Conservation (phyloP, 1,284 basidiomycete species). For the Ustilago nuda region DNA sequence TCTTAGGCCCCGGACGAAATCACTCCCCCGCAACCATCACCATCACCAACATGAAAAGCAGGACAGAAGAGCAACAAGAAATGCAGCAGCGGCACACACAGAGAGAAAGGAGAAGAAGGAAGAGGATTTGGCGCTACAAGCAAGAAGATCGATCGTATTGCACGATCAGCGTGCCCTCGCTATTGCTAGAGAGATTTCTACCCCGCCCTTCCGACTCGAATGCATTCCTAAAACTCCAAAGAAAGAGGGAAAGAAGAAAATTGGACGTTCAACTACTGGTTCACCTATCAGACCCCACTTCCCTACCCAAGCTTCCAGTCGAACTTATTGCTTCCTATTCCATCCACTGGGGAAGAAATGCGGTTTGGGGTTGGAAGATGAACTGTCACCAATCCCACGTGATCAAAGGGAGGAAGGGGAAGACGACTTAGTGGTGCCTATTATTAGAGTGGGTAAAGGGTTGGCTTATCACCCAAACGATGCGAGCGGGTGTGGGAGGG, state of each 20-base stretch:
- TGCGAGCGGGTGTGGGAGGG: neutral
- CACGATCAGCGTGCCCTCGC: constrained; percentile 18
- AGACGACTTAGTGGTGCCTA: neutral
- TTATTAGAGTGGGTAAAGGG: constrained; percentile 28
- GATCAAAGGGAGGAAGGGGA: too few relatives aligned
- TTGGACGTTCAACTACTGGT: neutral
- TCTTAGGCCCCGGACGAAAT: neutral
- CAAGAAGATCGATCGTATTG: constrained; percentile 9
- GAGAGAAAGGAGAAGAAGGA: neutral
- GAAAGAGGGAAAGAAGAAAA: neutral
- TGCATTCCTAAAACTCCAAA: neutral
- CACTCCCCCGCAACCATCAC: neutral
- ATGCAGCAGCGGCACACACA: neutral
- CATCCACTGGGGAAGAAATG: neutral
- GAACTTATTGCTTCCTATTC: neutral
- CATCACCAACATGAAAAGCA: neutral
- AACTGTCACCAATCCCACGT: neutral
- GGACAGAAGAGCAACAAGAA: neutral
- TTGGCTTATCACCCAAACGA: constrained; percentile 9
- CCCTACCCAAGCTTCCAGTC: neutral
- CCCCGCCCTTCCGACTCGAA: constrained; percentile 1
- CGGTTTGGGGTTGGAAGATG: neutral
- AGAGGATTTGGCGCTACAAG: neutral
- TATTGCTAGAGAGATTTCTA: constrained; percentile 6
- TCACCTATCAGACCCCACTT: neutral